These are phyloP conservation scores for Cardamine resedifolia DNA, from an alignment of 345 rosid genomes.

Conservation along the genomic window DNA sequence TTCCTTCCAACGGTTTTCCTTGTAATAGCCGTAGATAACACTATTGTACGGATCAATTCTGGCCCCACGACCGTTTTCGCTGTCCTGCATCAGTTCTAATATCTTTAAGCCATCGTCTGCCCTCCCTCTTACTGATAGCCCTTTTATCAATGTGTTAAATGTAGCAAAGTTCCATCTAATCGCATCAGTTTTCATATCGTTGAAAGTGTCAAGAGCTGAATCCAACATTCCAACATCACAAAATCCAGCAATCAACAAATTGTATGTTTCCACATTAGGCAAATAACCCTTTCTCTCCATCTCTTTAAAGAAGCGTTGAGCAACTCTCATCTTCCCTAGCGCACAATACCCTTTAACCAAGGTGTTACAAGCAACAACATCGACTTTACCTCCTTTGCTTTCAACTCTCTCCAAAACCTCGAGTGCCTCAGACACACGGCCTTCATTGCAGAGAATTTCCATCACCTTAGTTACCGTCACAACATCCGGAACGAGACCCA, in stretches of 20 bases:
- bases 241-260: conserved; percentile 61
- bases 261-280: conserved; percentile 71
- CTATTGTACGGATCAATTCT: conserved; percentile 62
- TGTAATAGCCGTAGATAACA: conserved; percentile 67
- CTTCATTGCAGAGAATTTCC: conserved; percentile 58
- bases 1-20: conserved; percentile 51
- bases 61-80: conserved; percentile 37
- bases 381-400: conserved; percentile 58
- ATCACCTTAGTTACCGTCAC: conserved; percentile 70
- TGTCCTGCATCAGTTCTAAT: conserved; percentile 72
- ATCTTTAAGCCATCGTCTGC: conserved; percentile 59
- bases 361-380: conserved; percentile 69
- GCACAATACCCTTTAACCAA: conserved; percentile 69
- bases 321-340: conserved; percentile 61
- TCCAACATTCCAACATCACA: conserved; percentile 60
- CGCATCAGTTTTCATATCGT: conserved; percentile 79
- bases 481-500: conserved; percentile 64
- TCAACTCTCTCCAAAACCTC: conserved; percentile 74
- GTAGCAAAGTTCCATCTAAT: conserved; percentile 64
- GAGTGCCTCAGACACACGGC: conserved; percentile 67
- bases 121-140: conserved; percentile 57
- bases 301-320: conserved; percentile 54
- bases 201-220: conserved; percentile 59
- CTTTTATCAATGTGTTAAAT: conserved; percentile 54
- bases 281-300: conserved; percentile 85